Evolutionary conservation across 495 filamentous ascomycete species (phyloP), one percentile per base, ranked within the genome.

Genomic region (Podospora pseudoanserina): DNA sequence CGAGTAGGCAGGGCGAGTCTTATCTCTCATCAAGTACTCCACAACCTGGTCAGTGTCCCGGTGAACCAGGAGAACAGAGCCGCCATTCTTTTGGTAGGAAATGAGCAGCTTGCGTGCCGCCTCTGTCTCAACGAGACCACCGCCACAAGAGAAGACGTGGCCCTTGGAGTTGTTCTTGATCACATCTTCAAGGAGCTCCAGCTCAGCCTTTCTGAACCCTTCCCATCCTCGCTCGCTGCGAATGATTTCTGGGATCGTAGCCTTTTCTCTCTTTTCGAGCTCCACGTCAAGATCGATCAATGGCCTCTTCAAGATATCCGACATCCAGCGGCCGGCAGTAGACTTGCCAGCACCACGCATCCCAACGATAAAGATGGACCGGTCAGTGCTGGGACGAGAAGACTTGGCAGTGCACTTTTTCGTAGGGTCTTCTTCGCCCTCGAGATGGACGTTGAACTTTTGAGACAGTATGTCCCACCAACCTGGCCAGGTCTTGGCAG

Each of bases 291-390:
- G 85, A 73, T 99, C 95, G 32, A 97, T 77, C 62, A 97, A 88
- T 23, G 91, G 87, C 67, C 92, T 85, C 63, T 88, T 86, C 2
- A 99, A 83, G 28, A 91, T 83, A 68, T 86, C 84, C 3, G 88
- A 87, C 74, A 93, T 90, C 91, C 92, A 96, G 19, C 86, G 85
- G 23, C 94, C 94, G 23, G 92, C 89, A 3, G 95, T 99, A 1
- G 96, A 96, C 81, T 99, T 99, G 53, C 95, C 95, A 63, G 93
- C 96, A 72, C 96, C 95, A 69, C 95, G 88, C 95, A 99, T 99
- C 20, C 95, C 95, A 70, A 99, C 93, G 73, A 99, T 91, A 79
- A 96, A 91, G 66, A 98, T 88, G 13, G 93, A 95, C 62, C 84
- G 83, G 75, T 85, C 71, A 11, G 75, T 75, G 26, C 61, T 55